Conservation (phyloP, 768 basidiomycete species). For the Neoboletus subvelutipes region DNA sequence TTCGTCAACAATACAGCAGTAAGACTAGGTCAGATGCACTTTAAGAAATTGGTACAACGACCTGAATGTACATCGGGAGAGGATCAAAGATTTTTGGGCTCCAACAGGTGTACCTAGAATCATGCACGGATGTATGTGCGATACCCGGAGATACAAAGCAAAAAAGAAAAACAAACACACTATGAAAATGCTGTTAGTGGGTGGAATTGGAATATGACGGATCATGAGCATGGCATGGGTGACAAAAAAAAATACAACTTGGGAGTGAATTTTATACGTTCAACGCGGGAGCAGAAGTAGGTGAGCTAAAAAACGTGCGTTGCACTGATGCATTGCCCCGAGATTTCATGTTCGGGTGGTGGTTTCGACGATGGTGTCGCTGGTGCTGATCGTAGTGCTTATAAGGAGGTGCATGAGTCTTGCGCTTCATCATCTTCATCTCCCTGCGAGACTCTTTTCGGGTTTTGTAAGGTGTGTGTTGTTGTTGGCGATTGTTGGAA, state of each 20-base stretch:
- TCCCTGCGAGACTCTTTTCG: constrained; percentile 67
- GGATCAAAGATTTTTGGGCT: constrained; percentile 1
- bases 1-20: constrained; percentile 20
- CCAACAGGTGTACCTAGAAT: constrained; percentile 10
- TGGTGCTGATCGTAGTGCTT: constrained; percentile 44
- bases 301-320: constrained; percentile 41
- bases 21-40: constrained; percentile 7
- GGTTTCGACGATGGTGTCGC: constrained; percentile 52
- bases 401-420: constrained; percentile 44
- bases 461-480: constrained; percentile 44
- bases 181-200: constrained; percentile 15
- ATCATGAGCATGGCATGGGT: constrained; percentile 6
- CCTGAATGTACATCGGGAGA: constrained; percentile 1
- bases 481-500: constrained; percentile 39
- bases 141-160: constrained; percentile 23
- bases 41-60: constrained; percentile 6
- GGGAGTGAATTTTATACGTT: constrained; percentile 24
- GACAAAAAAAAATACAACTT: constrained; percentile 25
- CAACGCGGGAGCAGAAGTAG: constrained; percentile 27
- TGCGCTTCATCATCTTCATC: constrained; percentile 63
- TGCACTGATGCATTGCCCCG: constrained; percentile 57
- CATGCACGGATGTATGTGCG: constrained; percentile 25
- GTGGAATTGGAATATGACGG: constrained; percentile 6
- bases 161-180: background rate
- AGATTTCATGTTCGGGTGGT: constrained; percentile 64